Conservation (phyloP, 768 basidiomycete species). For the Xerocomellus amylosporus region DNA sequence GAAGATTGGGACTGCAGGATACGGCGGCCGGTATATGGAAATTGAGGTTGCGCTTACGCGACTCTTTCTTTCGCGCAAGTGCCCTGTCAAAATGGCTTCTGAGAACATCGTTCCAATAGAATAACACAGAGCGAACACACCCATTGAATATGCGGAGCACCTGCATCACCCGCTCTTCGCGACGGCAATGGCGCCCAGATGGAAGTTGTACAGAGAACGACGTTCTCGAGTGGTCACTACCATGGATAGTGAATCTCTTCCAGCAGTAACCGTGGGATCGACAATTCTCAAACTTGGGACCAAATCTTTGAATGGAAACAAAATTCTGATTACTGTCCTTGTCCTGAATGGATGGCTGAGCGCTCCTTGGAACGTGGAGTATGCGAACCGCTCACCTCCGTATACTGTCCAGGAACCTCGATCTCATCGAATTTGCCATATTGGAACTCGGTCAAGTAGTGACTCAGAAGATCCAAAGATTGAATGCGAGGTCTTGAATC, state of each 20-base stretch:
- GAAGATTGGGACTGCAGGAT: constrained; percentile 77
- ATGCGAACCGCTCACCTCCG: constrained; percentile 59
- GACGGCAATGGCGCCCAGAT: constrained; percentile 75
- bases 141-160: constrained; percentile 92
- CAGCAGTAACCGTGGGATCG: constrained; percentile 83
- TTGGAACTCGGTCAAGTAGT: constrained; percentile 96
- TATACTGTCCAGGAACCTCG: constrained; percentile 98
- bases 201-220: constrained; percentile 92
- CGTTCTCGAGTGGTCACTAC: constrained; percentile 84
- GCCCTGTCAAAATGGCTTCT: constrained; percentile 48
- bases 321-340: constrained; percentile 93
- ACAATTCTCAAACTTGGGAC: constrained; percentile 85
- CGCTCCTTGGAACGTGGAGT: not conserved
- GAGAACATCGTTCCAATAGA: not conserved
- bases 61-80: constrained; percentile 85
- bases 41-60: constrained; percentile 81
- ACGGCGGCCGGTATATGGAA: constrained; percentile 92
- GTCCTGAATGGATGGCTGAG: constrained; percentile 54
- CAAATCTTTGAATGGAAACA: constrained; percentile 86
- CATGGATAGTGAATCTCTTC: constrained; percentile 88
- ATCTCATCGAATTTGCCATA: constrained; percentile 97
- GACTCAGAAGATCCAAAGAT: constrained; percentile 81
- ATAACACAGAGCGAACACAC: constrained; percentile 40
- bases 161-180: constrained; percentile 92
- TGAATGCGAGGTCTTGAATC: constrained; percentile 82